Base-by-base conservation (phyloP, 1,139 yeast genomes). In the Hemisphaericaspora xylanilytica region DNA sequence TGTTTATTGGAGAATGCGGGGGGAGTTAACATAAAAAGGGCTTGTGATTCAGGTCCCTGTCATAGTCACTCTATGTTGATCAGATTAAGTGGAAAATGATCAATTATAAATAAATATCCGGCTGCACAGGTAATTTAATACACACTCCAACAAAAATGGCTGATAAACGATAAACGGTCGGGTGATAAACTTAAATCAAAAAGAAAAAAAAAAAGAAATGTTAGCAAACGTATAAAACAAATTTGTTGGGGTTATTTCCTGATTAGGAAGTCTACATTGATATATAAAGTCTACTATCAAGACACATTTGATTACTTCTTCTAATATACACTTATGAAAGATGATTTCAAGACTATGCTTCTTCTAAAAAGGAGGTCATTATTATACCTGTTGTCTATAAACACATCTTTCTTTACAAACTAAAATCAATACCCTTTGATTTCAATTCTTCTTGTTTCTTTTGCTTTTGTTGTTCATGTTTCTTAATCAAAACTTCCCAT, bases 371-470 rank as follows among this genome's bases (percentile, higher is more conserved):
- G n/a, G n/a, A n/a, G n/a, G n/a, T n/a, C n/a, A n/a, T n/a, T n/a
- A n/a, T 25, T 5, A 25, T 25, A 25, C 28, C n/a, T 11, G 13
- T 20, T 6, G 6, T 6, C 22, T 20, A 6, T 20, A 20, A 20
- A 20, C 22, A 20, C 26, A 6, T 10, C 4, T 12, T 11, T n/a
- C 24, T 5, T 29, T 29, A 29, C 20, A 49, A 58, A 52, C 69
- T 71, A 42, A 63, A 69, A 46, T 72, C 70, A 37, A 83, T 79
- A 14, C 88, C 89, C 51, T 73, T 65, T 28, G 64, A 66, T 45
- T 67, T 65, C 50, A 84, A 68, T 44, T 67, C 64, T 33, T 70
- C 64, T 47, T 73, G 73, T 59, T 63, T 73, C 53, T 50, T 70
- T 51, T 48, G 71, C 63, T 56, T 70, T 49, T 55, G 63, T 30